These are phyloP conservation scores for Bipolaris zeicola DNA, from an alignment of 2,329 filamentous ascomycete genomes.

Conservation along the genomic window DNA sequence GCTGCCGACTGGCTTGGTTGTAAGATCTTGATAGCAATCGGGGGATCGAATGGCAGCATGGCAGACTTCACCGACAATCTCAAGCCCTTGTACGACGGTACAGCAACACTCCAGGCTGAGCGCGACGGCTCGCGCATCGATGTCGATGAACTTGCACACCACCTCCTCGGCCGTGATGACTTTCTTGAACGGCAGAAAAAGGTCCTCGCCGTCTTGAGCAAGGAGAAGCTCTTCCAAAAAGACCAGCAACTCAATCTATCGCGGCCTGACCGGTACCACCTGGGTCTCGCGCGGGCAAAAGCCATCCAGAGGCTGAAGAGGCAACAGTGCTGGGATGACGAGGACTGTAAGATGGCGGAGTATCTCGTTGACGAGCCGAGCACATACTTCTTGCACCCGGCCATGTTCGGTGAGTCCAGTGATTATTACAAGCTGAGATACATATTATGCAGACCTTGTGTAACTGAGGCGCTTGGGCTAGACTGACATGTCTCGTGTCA, in stretches of 20 bases:
- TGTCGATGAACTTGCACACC: conserved; percentile 52
- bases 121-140: conserved; percentile 53
- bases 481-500: conserved; percentile 22
- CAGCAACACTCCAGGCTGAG: conserved; percentile 54
- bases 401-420: conserved; percentile 54
- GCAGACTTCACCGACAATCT: conserved; percentile 58
- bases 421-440: conserved; percentile 4
- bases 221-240: conserved; percentile 58
- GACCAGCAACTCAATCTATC: conserved; percentile 58
- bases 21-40: not conserved
- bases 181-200: conserved; percentile 57
- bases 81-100: conserved; percentile 54
- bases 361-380: conserved; percentile 61
- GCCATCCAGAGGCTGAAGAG: conserved; percentile 54
- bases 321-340: conserved; percentile 55
- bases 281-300: conserved; percentile 60
- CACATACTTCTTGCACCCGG: conserved; percentile 58
- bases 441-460: conserved; percentile 21
- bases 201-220: conserved; percentile 53
- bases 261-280: conserved; percentile 58
- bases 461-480: conserved; percentile 23
- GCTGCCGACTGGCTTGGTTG: conserved; percentile 10
- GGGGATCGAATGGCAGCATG: conserved; percentile 39
- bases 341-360: conserved; percentile 59
- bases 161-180: conserved; percentile 55